Conservation (phyloP, 2,329 filamentous ascomycete species). For the Alternaria triticimaculans region DNA sequence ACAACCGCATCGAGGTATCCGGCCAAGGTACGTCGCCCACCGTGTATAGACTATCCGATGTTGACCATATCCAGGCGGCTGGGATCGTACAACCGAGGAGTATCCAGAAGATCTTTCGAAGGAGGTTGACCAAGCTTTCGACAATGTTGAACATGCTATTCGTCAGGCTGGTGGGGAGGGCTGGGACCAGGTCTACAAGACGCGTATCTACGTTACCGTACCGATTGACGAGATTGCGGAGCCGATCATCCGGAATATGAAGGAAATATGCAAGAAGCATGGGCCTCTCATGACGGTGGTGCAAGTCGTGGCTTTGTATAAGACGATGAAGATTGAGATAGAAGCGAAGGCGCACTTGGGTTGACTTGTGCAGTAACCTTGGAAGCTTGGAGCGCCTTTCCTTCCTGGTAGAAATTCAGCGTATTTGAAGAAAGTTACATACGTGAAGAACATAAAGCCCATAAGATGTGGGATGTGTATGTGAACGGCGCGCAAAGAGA, state of each 20-base stretch:
- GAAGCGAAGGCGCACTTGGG: conserved; percentile 29
- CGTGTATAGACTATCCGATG: background rate
- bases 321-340: conserved; percentile 33
- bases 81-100: conserved; percentile 30
- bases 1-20: conserved; percentile 33
- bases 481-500: background rate
- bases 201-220: conserved; percentile 24
- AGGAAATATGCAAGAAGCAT: conserved; percentile 31
- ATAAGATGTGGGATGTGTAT: background rate
- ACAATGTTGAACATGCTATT: conserved; percentile 61
- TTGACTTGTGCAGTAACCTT: background rate
- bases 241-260: conserved; percentile 21
- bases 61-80: conserved; percentile 27
- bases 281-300: conserved; percentile 33
- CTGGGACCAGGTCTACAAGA: conserved; percentile 56
- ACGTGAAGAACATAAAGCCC: accelerated
- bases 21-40: conserved; percentile 28
- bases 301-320: conserved; percentile 28
- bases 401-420: background rate
- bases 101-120: conserved; percentile 22
- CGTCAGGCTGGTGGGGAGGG: conserved; percentile 60
- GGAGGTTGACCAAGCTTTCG: conserved; percentile 54
- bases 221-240: conserved; percentile 20
- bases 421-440: background rate
- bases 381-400: background rate